These are phyloP conservation scores for Fusarium veterinarium DNA, from an alignment of 2,329 filamentous ascomycete genomes.

Conservation along the genomic window DNA sequence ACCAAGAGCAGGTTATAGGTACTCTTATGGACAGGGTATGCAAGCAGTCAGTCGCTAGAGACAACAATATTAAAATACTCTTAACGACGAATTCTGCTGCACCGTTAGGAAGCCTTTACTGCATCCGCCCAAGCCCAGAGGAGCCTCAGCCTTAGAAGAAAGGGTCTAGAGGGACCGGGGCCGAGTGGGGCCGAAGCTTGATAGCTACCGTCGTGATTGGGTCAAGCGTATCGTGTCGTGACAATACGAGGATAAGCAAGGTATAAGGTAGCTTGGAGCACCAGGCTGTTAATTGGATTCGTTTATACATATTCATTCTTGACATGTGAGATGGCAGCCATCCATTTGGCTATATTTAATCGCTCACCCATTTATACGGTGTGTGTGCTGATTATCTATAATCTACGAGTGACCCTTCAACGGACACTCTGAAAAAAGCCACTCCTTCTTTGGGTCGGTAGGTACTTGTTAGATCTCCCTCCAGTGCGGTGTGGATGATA, in stretches of 20 bases:
- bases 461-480: not conserved
- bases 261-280: not conserved
- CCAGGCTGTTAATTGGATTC: not conserved
- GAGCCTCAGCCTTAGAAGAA: not conserved
- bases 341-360: not conserved
- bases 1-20: not conserved
- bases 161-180: constrained; percentile 12
- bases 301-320: not conserved
- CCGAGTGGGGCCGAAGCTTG: constrained; percentile 30
- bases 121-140: not conserved
- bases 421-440: not conserved
- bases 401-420: not conserved
- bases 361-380: not conserved
- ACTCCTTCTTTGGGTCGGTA: not conserved
- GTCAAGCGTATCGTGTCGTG: not conserved
- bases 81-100: not conserved
- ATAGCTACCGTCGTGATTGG: not conserved
- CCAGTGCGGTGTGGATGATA: constrained; percentile 9
- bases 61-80: constrained; percentile 2
- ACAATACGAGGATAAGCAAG: not conserved
- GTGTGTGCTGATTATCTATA: not conserved
- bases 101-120: not conserved
- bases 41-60: constrained; percentile 11
- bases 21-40: constrained; percentile 1
- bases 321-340: not conserved